Evolutionary conservation across 2,329 filamentous ascomycete species (phyloP).

Genomic region (Cladophialophora bantiana): DNA sequence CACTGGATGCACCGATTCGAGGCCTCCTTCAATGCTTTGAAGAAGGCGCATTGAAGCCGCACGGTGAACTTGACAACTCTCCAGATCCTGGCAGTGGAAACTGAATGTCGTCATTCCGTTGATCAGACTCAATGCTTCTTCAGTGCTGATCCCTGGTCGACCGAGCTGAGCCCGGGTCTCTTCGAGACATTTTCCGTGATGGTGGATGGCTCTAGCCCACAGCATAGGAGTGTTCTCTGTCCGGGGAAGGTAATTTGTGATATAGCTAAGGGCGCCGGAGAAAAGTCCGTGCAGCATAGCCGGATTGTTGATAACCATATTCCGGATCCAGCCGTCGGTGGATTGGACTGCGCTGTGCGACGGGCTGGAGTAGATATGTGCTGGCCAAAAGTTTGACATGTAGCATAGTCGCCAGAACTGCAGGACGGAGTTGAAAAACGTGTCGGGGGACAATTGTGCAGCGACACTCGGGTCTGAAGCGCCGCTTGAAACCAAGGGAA

Average conservation of each 20-base stretch:
- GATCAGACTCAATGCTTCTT: slow-evolving; percentile 25
- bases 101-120: slow-evolving; percentile 25
- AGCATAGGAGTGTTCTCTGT: slow-evolving; percentile 25
- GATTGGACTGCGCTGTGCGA: slow-evolving; percentile 17
- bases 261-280: slow-evolving; percentile 25
- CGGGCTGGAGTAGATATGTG: slow-evolving; percentile 18
- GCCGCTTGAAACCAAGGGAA: neutral
- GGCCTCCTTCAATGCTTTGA: slow-evolving; percentile 20
- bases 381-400: slow-evolving; percentile 32
- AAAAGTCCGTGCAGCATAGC: slow-evolving; percentile 31
- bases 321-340: slow-evolving; percentile 24
- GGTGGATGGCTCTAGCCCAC: slow-evolving; percentile 25
- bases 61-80: slow-evolving; percentile 24
- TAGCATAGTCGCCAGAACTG: slow-evolving; percentile 28
- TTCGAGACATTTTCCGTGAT: slow-evolving; percentile 31
- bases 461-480: slow-evolving; percentile 6
- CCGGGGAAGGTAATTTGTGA: slow-evolving; percentile 27
- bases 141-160: slow-evolving; percentile 12
- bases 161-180: slow-evolving; percentile 17
- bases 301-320: slow-evolving; percentile 23
- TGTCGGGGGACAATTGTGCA: slow-evolving; percentile 8
- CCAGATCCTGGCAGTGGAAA: slow-evolving; percentile 31
- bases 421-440: slow-evolving; percentile 28
- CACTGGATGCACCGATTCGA: slow-evolving; percentile 21
- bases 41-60: slow-evolving; percentile 15